Evolutionary conservation across 148 eudicot genomes (phyloP), one percentile per base, ranked within the genome.

Genomic region (Pharnaceum exiguum): DNA sequence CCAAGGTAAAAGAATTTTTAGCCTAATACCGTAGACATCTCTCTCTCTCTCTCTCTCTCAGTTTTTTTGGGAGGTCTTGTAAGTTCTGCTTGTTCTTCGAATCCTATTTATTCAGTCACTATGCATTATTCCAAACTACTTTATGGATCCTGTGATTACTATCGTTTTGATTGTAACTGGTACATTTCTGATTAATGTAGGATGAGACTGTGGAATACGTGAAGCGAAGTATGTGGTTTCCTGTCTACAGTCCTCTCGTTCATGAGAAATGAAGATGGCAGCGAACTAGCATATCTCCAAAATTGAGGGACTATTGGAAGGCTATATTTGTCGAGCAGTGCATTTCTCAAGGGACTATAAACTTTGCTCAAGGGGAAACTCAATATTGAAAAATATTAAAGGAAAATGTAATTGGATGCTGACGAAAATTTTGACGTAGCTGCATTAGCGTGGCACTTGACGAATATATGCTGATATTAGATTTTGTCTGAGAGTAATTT

Each of bases 181-280:
- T 6, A 43, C 10, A 36, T 46, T 16, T 55, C 24, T 28, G 3
- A 21, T 40, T 2, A 36, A 52, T 76, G 82, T 96, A 93, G 96
- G 95, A 79, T 38, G 89, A 85, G 62, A 79, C 67, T 0, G 60
- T 81, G 59, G 70, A 76, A 51, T 79, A 83, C 68, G 91, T 93
- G 26, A 88, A 73, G 58, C 52, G 56, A 40, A 83, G 59, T 78
- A 93, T 89, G 99, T 93, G 99, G 99, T 88, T 70, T 65, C 99
- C 96, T 26, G 19, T 83, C 16, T 93, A 93, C 79, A 76, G 76
- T 65, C 96, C 96, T 59, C 99, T 93, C 60, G 95, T 93, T 49
- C 99, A 85, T 28, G 95, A 88, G 66, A 85, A 76, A 72, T 91
- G 74, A 79, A 46, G 66, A 17, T 21, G 22, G 8, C 3, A n/a